Conservation (phyloP, 225 moss, liverwort and hornwort species). For the Takakia lepidozioides region DNA sequence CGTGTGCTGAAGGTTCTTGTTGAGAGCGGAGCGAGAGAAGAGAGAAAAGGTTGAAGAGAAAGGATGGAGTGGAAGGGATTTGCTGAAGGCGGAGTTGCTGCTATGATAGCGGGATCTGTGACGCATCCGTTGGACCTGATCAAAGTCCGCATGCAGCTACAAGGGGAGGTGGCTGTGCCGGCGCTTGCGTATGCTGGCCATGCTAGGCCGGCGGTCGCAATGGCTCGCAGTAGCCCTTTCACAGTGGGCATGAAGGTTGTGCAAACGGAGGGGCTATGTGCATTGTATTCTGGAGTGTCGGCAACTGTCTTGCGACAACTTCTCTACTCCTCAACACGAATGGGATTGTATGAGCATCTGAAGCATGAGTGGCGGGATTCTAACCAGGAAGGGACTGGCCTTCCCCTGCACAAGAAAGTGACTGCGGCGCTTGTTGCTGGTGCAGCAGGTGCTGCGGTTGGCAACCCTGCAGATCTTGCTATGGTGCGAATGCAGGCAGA, state of each 20-base stretch:
- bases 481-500: conserved; percentile 94
- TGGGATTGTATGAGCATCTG: conserved; percentile 63
- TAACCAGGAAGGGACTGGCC: conserved; percentile 17
- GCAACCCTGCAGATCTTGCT: conserved; percentile 73
- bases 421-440: conserved; percentile 49
- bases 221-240: conserved; percentile 12
- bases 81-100: conserved; percentile 69
- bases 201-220: conserved; percentile 7
- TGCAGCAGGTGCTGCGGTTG: conserved; percentile 50
- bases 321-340: conserved; percentile 69
- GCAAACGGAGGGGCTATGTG: conserved; percentile 54
- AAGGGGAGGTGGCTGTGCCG: conserved; percentile 30
- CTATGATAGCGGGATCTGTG: conserved; percentile 64
- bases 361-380: conserved; percentile 50
- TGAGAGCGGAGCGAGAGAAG: too few relatives aligned
- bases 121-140: conserved; percentile 85
- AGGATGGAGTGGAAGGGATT: conserved; percentile 83
- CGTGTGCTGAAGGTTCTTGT: too few relatives aligned
- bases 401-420: conserved; percentile 63
- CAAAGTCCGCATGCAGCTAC: conserved; percentile 90
- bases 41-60: too few relatives aligned
- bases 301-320: conserved; percentile 66
- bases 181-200: conserved; percentile 33
- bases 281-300: conserved; percentile 69
- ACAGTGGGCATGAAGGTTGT: conserved; percentile 54